These are phyloP conservation scores for Ceraceosorus guamensis DNA, from an alignment of 1,284 basidiomycete species.

Conservation along the genomic window DNA sequence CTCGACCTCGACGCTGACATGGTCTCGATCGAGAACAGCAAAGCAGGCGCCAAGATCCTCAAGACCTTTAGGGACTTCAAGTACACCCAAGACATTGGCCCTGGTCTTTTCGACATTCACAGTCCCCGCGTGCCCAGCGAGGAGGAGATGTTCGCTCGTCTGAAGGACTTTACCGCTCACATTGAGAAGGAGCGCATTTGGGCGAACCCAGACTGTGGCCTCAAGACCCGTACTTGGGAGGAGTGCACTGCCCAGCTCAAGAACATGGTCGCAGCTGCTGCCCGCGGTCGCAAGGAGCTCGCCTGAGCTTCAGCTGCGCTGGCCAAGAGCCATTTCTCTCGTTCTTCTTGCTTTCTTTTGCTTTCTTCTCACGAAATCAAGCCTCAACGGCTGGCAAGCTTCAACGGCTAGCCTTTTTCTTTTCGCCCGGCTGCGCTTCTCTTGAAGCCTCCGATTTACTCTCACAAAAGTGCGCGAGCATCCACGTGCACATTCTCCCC, in stretches of 20 bases:
- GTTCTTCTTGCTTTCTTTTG: no score
- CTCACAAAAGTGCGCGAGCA: no score
- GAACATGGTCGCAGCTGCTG: slow-evolving; percentile 56
- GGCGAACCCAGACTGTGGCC: slow-evolving; percentile 78
- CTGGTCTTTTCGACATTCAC: slow-evolving; percentile 91
- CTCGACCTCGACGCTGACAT: slow-evolving; percentile 96
- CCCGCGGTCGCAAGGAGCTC: slow-evolving; percentile 67
- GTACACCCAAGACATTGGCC: slow-evolving; percentile 97
- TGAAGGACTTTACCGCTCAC: slow-evolving; percentile 62
- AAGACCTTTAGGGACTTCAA: slow-evolving; percentile 81
- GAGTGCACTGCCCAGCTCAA: slow-evolving; percentile 60
- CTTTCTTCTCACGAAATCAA: no score
- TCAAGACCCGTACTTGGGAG: slow-evolving; percentile 49
- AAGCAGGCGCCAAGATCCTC: slow-evolving; percentile 65
- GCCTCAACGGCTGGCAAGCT: no score
- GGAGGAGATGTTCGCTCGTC: slow-evolving; percentile 90
- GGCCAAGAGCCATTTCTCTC: no score
- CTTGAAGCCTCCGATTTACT: no score
- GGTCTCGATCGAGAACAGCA: slow-evolving; percentile 87
- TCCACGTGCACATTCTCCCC: no score
- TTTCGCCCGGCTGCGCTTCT: no score
- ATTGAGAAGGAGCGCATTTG: slow-evolving; percentile 53
- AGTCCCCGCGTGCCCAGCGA: slow-evolving; percentile 83
- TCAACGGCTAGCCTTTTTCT: no score
- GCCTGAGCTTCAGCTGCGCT: slow-evolving; percentile 25